These are phyloP conservation scores for Blastocrithidia nonstop DNA, from an alignment of 208 protist species.

Conservation along the genomic window DNA sequence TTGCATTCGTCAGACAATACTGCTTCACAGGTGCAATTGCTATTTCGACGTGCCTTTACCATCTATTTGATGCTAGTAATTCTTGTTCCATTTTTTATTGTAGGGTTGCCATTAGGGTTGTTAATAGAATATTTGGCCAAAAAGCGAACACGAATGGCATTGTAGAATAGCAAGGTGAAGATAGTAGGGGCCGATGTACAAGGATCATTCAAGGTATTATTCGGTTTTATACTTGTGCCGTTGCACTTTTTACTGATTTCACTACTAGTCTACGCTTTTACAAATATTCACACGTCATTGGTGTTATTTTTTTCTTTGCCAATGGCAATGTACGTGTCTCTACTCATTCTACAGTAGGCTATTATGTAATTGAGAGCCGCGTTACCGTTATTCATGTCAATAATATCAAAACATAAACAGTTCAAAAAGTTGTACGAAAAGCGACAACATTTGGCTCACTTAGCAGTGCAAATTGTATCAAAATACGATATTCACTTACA, in stretches of 20 bases:
- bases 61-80: conserved; percentile 63
- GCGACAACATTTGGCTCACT: conserved; percentile 36
- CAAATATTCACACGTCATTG: conserved; percentile 43
- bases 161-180: conserved; percentile 77
- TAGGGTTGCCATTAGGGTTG: conserved; percentile 58
- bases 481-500: conserved; percentile 60
- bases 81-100: conserved; percentile 70
- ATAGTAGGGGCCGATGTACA: conserved; percentile 81
- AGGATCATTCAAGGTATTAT: conserved; percentile 76
- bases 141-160: conserved; percentile 44
- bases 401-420: conserved; percentile 75
- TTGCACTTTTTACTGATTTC: conserved; percentile 35
- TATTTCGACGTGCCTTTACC: conserved; percentile 56
- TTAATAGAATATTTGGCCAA: conserved; percentile 32
- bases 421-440: conserved; percentile 77
- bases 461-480: conserved; percentile 36
- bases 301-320: conserved; percentile 59
- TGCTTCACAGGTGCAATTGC: conserved; percentile 32
- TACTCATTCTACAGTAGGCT: conserved; percentile 74
- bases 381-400: conserved; percentile 77
- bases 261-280: conserved; percentile 39
- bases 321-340: conserved; percentile 84
- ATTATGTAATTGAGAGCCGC: conserved; percentile 68
- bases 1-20: conserved; percentile 30
- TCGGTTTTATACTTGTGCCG: conserved; percentile 50